Evolutionary conservation across 345 rosid species (phyloP).

Genomic region (Eucalyptus sp.): DNA sequence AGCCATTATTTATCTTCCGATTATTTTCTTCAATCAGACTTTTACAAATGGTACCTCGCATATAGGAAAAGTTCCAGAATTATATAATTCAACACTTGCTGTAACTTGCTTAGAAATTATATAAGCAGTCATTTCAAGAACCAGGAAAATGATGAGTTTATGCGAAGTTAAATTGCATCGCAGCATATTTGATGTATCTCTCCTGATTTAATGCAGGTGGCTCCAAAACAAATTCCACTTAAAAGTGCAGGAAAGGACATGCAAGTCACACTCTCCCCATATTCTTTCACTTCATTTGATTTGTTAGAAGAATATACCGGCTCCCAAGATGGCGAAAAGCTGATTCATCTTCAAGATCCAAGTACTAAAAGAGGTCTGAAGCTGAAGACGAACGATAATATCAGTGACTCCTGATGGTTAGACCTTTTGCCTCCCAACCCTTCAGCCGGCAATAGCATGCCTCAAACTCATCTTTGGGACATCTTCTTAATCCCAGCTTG

Average conservation of each 20-base stretch:
- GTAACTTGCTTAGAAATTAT: not conserved
- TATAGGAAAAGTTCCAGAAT: not conserved
- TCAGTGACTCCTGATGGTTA: not conserved
- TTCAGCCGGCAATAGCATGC: not conserved
- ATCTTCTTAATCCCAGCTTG: not conserved
- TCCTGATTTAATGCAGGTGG: conserved; percentile 30
- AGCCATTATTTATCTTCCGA: not conserved
- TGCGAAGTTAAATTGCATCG: not conserved
- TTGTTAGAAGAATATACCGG: conserved; percentile 31
- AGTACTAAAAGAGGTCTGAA: not conserved
- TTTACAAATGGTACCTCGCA: not conserved
- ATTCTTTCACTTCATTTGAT: conserved; percentile 72
- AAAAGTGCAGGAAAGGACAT: conserved; percentile 34
- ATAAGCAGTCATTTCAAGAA: not conserved
- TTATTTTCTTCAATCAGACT: not conserved
- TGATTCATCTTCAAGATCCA: not conserved
- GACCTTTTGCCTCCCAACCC: not conserved
- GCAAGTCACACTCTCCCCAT: conserved; percentile 37
- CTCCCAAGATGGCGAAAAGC: not conserved
- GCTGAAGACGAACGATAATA: not conserved
- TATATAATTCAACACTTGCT: not conserved
- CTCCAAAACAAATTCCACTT: conserved; percentile 32
- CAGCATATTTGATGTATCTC: not conserved
- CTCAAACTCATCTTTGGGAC: not conserved
- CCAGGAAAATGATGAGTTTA: not conserved